Evolutionary conservation across 345 rosid species (phyloP).

Genomic region (Salix udensis): DNA sequence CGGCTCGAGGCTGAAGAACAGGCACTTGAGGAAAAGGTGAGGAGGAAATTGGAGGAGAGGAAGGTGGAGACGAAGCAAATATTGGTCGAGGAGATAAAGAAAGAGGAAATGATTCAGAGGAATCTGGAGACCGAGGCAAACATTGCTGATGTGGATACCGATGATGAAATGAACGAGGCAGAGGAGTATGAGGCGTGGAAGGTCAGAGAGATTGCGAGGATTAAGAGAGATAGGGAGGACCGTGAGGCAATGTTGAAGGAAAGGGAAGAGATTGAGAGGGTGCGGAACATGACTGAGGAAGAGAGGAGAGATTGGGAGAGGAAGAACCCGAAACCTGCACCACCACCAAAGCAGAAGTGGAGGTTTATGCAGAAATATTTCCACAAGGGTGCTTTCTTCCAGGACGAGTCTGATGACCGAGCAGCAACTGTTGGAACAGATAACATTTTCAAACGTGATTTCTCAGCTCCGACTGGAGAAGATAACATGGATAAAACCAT

Average conservation of each 20-base stretch:
- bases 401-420: constrained; percentile 44
- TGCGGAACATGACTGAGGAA: constrained; percentile 77
- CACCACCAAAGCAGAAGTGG: constrained; percentile 63
- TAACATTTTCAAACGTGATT: constrained; percentile 49
- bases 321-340: constrained; percentile 59
- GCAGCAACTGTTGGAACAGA: constrained; percentile 48
- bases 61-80: constrained; percentile 60
- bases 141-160: constrained; percentile 71
- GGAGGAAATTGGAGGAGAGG: constrained; percentile 55
- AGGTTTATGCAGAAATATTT: constrained; percentile 72
- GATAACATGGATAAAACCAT: constrained; percentile 74
- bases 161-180: constrained; percentile 70
- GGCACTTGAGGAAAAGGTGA: constrained; percentile 58
- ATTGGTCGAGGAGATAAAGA: constrained; percentile 62
- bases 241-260: constrained; percentile 66
- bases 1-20: constrained; percentile 58
- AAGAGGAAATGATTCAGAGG: constrained; percentile 61
- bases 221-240: constrained; percentile 64
- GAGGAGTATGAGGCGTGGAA: constrained; percentile 82
- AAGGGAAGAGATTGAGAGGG: constrained; percentile 70
- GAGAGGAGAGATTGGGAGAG: constrained; percentile 85
- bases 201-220: constrained; percentile 74
- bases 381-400: constrained; percentile 82
- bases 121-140: constrained; percentile 56
- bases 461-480: constrained; percentile 76